A percentile compares a stretch with the other conserved stretches of the same genome.
Conservation (phyloP, 179 eudicot species). For the Spergularia azorica region DNA sequence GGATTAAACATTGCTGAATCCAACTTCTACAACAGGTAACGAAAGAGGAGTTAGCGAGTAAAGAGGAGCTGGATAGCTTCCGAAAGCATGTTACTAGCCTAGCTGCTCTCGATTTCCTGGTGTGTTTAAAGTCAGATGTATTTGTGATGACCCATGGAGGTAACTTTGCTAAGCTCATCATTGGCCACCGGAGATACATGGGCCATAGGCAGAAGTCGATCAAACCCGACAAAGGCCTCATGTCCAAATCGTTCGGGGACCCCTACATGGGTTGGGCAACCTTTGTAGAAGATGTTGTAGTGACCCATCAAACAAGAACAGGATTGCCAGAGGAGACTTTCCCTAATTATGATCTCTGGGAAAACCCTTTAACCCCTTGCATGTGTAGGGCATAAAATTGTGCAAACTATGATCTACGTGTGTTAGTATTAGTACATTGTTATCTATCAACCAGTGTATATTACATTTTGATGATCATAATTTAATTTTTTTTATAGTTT, state of each 20-base stretch:
- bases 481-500: too few species aligned
- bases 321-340: slow-evolving; percentile 97
- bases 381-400: slow-evolving; percentile 77
- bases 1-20: not conserved
- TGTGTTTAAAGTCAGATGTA: slow-evolving; percentile 93
- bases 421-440: too few species aligned
- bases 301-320: slow-evolving; percentile 93
- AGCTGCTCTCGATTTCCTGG: slow-evolving; percentile 94
- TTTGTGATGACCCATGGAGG: slow-evolving; percentile 99
- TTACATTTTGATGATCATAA: too few species aligned
- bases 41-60: slow-evolving; percentile 81
- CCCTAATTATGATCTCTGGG: slow-evolving; percentile 98
- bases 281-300: slow-evolving; percentile 88
- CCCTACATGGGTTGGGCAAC: slow-evolving; percentile 99
- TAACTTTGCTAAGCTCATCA: slow-evolving; percentile 93
- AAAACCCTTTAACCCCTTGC: slow-evolving; percentile 96
- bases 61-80: slow-evolving; percentile 78
- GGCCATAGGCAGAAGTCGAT: slow-evolving; percentile 89
- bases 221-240: slow-evolving; percentile 96
- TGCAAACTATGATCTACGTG: not conserved
- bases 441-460: too few species aligned
- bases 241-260: slow-evolving; percentile 97
- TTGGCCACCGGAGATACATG: slow-evolving; percentile 85
- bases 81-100: slow-evolving; percentile 93
- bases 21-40: slow-evolving; percentile 61